These are phyloP conservation scores for Sanguinoderma infundibulare DNA, from an alignment of 1,284 basidiomycete genomes.

Conservation along the genomic window DNA sequence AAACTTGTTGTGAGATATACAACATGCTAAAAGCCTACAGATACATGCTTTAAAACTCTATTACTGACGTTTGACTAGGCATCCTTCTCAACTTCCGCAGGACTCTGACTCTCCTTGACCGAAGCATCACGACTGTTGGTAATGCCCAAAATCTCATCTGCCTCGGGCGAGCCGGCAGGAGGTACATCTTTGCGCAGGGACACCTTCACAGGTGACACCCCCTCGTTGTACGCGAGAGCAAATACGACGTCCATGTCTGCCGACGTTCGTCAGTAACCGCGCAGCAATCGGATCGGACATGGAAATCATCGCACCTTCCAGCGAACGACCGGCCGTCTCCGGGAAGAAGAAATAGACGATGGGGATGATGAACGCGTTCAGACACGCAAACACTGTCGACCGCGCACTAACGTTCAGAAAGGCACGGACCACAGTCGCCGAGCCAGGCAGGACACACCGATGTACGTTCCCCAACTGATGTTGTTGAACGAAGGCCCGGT, in stretches of 20 bases:
- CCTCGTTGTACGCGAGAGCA: slow-evolving; percentile 59
- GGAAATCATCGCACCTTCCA: slow-evolving; percentile 50
- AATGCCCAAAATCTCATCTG: slow-evolving; percentile 54
- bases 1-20: not conserved
- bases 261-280: not conserved
- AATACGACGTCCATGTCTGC: slow-evolving; percentile 71
- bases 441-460: slow-evolving; percentile 40
- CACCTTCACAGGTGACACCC: slow-evolving; percentile 58
- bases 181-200: slow-evolving; percentile 62
- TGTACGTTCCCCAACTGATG: slow-evolving; percentile 67
- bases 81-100: slow-evolving; percentile 8
- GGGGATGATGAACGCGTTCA: slow-evolving; percentile 66
- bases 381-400: slow-evolving; percentile 55
- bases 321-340: slow-evolving; percentile 66
- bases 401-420: not conserved
- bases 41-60: not conserved
- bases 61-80: not conserved
- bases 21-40: not conserved
- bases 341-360: slow-evolving; percentile 69
- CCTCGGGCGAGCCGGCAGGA: slow-evolving; percentile 55
- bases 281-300: not conserved
- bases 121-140: slow-evolving; percentile 10
- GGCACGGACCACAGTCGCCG: not conserved
- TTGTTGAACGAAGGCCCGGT: slow-evolving; percentile 68
- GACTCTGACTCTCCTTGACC: slow-evolving; percentile 8